phyloP scores from a whole-genome alignment of 1,284 basidiomycete genomes.

The Coniferiporia sulphurascens region DNA sequence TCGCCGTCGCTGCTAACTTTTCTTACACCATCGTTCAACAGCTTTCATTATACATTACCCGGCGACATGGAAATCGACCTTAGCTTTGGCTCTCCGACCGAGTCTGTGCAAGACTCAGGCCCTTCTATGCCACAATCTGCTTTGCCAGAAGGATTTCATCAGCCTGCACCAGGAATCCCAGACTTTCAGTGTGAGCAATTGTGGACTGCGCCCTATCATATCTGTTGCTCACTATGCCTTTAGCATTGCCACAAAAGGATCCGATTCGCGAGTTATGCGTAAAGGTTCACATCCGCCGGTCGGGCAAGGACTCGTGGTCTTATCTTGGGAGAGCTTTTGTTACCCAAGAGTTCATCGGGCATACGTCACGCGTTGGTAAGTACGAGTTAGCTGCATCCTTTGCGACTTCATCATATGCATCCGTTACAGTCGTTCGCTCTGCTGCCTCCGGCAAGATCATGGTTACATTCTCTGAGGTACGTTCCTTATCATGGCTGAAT shows the following conservation, averaged over 20 bases:
- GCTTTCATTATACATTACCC: background rate
- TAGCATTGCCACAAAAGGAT: constrained; percentile 36
- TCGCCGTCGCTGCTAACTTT: background rate
- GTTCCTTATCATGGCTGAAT: constrained; percentile 19
- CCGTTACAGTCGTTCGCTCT: constrained; percentile 56
- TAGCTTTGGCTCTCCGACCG: constrained; percentile 5
- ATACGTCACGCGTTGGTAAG: constrained; percentile 72
- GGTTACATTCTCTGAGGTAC: constrained; percentile 65
- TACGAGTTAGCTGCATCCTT: constrained; percentile 15
- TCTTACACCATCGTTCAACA: background rate
- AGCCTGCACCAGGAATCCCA: constrained; percentile 7
- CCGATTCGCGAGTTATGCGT: constrained; percentile 70
- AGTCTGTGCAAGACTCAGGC: constrained; percentile 10
- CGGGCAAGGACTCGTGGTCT: constrained; percentile 74
- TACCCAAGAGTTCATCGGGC: constrained; percentile 63
- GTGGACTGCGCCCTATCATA: constrained; percentile 13
- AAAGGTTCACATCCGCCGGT: constrained; percentile 75
- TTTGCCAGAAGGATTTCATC: constrained; percentile 4
- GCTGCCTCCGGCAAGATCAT: constrained; percentile 61
- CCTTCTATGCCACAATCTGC: constrained; percentile 7
- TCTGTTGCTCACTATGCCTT: constrained; percentile 25
- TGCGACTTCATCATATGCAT: constrained; percentile 3
- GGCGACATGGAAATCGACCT: constrained; percentile 16
- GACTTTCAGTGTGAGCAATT: constrained; percentile 7
- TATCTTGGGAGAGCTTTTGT: constrained; percentile 73